Conservation (phyloP, 2,329 filamentous ascomycete genomes). For the Exophiala spinifera region DNA sequence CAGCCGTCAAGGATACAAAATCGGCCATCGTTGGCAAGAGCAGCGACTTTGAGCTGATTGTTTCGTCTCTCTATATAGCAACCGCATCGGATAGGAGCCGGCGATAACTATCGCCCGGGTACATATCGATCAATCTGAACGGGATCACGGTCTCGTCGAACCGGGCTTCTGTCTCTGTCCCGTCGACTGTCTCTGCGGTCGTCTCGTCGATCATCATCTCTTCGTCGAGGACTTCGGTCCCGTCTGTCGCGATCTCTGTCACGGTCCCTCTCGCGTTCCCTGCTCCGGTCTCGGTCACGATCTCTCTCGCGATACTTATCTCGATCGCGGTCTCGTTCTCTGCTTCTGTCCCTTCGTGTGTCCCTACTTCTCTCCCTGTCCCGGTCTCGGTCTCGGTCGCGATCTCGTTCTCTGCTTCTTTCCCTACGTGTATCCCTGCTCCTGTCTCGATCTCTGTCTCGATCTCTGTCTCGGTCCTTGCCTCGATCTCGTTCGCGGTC, state of each 20-base stretch:
- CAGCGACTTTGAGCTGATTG: background rate
- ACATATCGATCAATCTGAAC: slow-evolving; percentile 29
- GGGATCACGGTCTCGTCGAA: slow-evolving; percentile 17
- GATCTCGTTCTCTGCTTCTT: slow-evolving; percentile 24
- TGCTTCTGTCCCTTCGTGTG: slow-evolving; percentile 8
- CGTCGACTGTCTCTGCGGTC: slow-evolving; percentile 18
- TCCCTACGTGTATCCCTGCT: slow-evolving; percentile 22
- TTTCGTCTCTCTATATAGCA: background rate
- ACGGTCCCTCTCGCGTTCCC: slow-evolving; percentile 10
- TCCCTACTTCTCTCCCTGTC: slow-evolving; percentile 6
- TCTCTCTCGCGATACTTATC: slow-evolving; percentile 28
- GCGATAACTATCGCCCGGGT: slow-evolving; percentile 18
- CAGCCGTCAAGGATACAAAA: background rate
- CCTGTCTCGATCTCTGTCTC: slow-evolving; percentile 14
- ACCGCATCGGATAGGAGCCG: background rate
- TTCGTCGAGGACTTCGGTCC: slow-evolving; percentile 18
- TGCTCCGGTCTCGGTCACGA: slow-evolving; percentile 18
- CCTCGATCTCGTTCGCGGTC: slow-evolving; percentile 18
- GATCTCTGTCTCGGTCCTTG: slow-evolving; percentile 11
- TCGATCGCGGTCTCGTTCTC: slow-evolving; percentile 25
- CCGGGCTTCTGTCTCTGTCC: slow-evolving; percentile 16
- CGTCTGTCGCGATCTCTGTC: slow-evolving; percentile 15
- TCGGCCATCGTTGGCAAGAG: slow-evolving; percentile 6
- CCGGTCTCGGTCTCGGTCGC: slow-evolving; percentile 27
- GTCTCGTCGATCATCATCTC: slow-evolving; percentile 21